phyloP scores from a whole-genome alignment of 2,329 filamentous ascomycete species.

The Cladosporium phlei region DNA sequence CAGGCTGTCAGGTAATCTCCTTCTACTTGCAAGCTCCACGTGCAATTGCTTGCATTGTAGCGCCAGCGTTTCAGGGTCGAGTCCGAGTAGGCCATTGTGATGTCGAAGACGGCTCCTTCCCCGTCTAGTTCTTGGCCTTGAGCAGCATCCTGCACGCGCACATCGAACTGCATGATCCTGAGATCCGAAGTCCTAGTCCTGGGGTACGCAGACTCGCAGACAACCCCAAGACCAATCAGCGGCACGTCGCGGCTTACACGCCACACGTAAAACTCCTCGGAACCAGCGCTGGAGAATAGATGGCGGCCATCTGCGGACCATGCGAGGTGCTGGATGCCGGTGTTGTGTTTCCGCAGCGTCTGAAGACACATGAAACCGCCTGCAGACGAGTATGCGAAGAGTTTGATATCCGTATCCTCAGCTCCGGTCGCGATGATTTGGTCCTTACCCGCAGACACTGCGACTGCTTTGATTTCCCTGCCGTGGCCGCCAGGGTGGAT shows the following conservation, averaged over 20 bases:
- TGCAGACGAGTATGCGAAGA: slow-evolving; percentile 52
- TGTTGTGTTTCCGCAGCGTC: slow-evolving; percentile 70
- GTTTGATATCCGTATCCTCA: slow-evolving; percentile 69
- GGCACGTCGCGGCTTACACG: slow-evolving; percentile 52
- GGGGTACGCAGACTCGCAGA: slow-evolving; percentile 49
- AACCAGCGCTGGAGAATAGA: slow-evolving; percentile 80
- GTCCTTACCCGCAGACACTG: slow-evolving; percentile 36
- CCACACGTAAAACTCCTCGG: slow-evolving; percentile 89
- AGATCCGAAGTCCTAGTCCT: slow-evolving; percentile 59
- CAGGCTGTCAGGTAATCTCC: slow-evolving; percentile 54
- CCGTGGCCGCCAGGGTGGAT: slow-evolving; percentile 74
- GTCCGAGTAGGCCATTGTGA: slow-evolving; percentile 78
- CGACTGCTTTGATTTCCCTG: slow-evolving; percentile 70
- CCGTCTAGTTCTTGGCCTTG: neutral
- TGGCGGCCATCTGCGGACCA: slow-evolving; percentile 65
- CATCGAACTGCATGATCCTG: slow-evolving; percentile 75
- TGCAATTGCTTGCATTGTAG: slow-evolving; percentile 15
- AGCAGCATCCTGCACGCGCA: slow-evolving; percentile 28
- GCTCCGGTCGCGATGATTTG: slow-evolving; percentile 61
- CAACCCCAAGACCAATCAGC: slow-evolving; percentile 48
- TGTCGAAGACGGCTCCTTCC: slow-evolving; percentile 48
- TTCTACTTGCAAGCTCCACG: slow-evolving; percentile 34
- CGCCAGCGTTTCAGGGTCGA: slow-evolving; percentile 61
- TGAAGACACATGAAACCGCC: slow-evolving; percentile 49
- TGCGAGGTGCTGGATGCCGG: slow-evolving; percentile 74